phyloP scores from a whole-genome alignment of 345 rosid genomes.

The Orychophragmus violaceus region DNA sequence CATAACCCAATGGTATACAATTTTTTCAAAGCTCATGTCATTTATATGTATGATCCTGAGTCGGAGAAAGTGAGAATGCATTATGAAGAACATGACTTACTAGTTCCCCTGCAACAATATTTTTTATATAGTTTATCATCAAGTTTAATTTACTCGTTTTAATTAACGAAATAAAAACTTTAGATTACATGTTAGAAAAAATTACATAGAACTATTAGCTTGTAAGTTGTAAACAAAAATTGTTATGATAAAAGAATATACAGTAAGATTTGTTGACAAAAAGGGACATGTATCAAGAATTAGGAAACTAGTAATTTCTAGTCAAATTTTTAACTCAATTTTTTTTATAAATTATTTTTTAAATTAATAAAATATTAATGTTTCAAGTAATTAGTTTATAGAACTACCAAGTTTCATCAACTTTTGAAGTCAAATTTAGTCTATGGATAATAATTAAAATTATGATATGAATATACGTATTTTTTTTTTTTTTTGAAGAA shows the following conservation, averaged over 20 bases:
- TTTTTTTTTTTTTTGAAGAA: too few species aligned
- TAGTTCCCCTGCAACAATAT: too few species aligned
- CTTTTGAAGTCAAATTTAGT: slow-evolving; percentile 2
- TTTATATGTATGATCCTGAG: not conserved
- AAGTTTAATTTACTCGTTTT: not conserved
- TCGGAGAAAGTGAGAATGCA: not conserved
- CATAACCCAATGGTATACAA: not conserved
- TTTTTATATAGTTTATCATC: too few species aligned
- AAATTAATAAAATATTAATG: too few species aligned
- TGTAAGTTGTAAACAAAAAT: not conserved
- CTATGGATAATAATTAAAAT: not conserved
- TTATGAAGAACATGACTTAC: not conserved
- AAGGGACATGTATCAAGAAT: not conserved
- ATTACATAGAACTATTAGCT: not conserved
- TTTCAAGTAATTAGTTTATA: too few species aligned
- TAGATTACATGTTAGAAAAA: not conserved
- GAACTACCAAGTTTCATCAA: slow-evolving; percentile 3
- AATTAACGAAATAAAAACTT: not conserved
- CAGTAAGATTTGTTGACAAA: not conserved
- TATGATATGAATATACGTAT: not conserved
- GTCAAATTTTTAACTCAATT: too few species aligned
- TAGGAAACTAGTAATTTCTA: not conserved
- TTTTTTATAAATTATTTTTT: too few species aligned
- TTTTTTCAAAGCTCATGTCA: not conserved
- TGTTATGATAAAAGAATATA: not conserved